Conservation (phyloP, 2,329 filamentous ascomycete genomes). For the Aureobasidium sp. region DNA sequence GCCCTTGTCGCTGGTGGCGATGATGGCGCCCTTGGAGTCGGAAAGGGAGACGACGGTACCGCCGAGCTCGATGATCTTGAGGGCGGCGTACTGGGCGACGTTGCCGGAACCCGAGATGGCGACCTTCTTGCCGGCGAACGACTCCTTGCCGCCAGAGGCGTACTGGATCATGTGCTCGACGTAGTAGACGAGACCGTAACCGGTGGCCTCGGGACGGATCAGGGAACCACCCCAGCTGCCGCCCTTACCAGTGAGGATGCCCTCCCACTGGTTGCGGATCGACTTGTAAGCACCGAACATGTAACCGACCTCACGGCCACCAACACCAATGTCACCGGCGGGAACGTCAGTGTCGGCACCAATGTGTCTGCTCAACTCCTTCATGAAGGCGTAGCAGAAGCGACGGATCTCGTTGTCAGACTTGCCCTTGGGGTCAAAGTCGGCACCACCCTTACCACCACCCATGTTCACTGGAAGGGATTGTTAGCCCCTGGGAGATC, state of each 20-base stretch:
- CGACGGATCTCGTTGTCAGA: slow-evolving; percentile 93
- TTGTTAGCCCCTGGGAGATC: slow-evolving; percentile 13
- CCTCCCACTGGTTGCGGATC: slow-evolving; percentile 85
- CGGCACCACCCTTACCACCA: slow-evolving; percentile 93
- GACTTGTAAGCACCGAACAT: slow-evolving; percentile 92
- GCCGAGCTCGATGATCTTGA: slow-evolving; percentile 94
- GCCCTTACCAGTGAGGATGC: slow-evolving; percentile 94
- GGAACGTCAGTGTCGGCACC: slow-evolving; percentile 93
- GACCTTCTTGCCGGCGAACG: slow-evolving; percentile 84
- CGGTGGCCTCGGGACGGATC: slow-evolving; percentile 94
- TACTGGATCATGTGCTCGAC: slow-evolving; percentile 93
- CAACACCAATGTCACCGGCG: slow-evolving; percentile 93
- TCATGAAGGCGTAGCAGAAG: slow-evolving; percentile 96
- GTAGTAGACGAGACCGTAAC: slow-evolving; percentile 95
- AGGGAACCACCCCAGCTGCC: slow-evolving; percentile 84
- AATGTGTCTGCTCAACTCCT: slow-evolving; percentile 90
- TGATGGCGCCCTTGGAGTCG: slow-evolving; percentile 79
- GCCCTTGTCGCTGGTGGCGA: slow-evolving; percentile 62
- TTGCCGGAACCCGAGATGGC: slow-evolving; percentile 96
- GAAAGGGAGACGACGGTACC: slow-evolving; percentile 88
- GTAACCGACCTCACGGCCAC: slow-evolving; percentile 85
- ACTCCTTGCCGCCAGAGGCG: slow-evolving; percentile 68
- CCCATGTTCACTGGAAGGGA: slow-evolving; percentile 70
- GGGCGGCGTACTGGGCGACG: slow-evolving; percentile 93
- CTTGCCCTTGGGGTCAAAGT: slow-evolving; percentile 99